phyloP scores from a whole-genome alignment of 768 basidiomycete species.

The Leccinum uliginosum region DNA sequence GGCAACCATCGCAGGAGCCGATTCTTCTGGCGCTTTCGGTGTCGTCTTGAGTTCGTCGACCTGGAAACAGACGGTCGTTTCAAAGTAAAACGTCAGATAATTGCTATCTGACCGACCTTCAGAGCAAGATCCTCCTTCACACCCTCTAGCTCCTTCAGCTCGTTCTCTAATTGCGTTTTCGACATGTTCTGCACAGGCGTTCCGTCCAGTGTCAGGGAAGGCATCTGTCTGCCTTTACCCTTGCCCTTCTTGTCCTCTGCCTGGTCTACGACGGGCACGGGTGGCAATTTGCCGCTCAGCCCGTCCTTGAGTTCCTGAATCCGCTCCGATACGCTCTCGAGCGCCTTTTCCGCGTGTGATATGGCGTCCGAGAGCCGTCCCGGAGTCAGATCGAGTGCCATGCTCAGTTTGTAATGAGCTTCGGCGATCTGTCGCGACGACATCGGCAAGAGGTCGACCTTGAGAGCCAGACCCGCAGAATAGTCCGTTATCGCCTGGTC shows the following conservation, averaged over 20 bases:
- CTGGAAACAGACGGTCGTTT: conserved; percentile 35
- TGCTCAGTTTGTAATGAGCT: conserved; percentile 90
- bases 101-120: conserved; percentile 49
- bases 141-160: conserved; percentile 74
- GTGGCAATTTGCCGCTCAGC: conserved; percentile 31
- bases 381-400: conserved; percentile 87
- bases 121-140: conserved; percentile 78
- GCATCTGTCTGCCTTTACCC: conserved; percentile 49
- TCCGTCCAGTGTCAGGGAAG: conserved; percentile 33
- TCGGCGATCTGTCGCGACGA: conserved; percentile 94
- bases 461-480: conserved; percentile 69
- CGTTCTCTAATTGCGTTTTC: conserved; percentile 66
- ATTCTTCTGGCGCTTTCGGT: conserved; percentile 56
- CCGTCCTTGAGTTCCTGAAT: conserved; percentile 54
- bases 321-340: conserved; percentile 72
- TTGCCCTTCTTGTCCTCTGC: conserved; percentile 58
- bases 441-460: conserved; percentile 66
- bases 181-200: conserved; percentile 64
- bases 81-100: background rate
- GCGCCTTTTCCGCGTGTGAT: conserved; percentile 70
- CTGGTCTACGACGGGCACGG: conserved; percentile 29
- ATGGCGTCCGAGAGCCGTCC: conserved; percentile 82
- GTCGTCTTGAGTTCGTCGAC: conserved; percentile 87
- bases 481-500: conserved; percentile 92
- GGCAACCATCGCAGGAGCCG: conserved; percentile 69